Conservation (phyloP, 192 early-diverging fungal species). For the Dissophora ornata region DNA sequence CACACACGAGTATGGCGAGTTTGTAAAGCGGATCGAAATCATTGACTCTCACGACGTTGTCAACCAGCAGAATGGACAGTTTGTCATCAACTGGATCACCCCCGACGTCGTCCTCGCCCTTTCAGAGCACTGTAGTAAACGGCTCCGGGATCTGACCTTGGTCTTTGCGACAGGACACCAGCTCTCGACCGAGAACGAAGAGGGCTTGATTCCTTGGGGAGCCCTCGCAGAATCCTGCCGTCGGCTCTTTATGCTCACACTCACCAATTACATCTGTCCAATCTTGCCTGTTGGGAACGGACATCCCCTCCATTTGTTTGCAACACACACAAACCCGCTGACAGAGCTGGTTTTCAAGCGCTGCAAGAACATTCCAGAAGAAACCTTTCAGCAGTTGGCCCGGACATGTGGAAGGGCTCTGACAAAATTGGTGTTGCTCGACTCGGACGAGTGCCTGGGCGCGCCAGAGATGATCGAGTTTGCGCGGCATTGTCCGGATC, state of each 20-base stretch:
- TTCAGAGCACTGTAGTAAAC: slow-evolving; percentile 49
- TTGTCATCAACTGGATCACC: slow-evolving; percentile 55
- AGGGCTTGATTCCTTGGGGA: slow-evolving; percentile 50
- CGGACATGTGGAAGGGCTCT: slow-evolving; percentile 50
- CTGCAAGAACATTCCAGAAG: slow-evolving; percentile 47
- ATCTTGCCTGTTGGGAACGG: slow-evolving; percentile 28
- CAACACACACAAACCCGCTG: slow-evolving; percentile 38
- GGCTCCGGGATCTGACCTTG: slow-evolving; percentile 40
- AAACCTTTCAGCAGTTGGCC: slow-evolving; percentile 42
- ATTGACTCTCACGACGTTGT: slow-evolving; percentile 53
- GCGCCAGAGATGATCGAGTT: slow-evolving; percentile 50
- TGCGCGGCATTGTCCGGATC: slow-evolving; percentile 43
- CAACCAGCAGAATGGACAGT: slow-evolving; percentile 53
- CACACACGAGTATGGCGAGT: slow-evolving; percentile 53
- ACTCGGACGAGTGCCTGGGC: slow-evolving; percentile 45
- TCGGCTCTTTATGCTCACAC: slow-evolving; percentile 42
- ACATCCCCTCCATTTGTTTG: slow-evolving; percentile 53
- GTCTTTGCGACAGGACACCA: slow-evolving; percentile 53
- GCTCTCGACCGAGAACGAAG: slow-evolving; percentile 41
- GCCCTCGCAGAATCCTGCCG: slow-evolving; percentile 49
- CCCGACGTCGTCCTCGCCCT: slow-evolving; percentile 51
- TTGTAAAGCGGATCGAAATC: slow-evolving; percentile 53
- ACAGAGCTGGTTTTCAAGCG: slow-evolving; percentile 52
- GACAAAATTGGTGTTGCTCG: slow-evolving; percentile 47
- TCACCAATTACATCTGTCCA: slow-evolving; percentile 50